These are phyloP conservation scores for Agapanthus africanus DNA, from an alignment of 106 monocot genomes.

Conservation along the genomic window DNA sequence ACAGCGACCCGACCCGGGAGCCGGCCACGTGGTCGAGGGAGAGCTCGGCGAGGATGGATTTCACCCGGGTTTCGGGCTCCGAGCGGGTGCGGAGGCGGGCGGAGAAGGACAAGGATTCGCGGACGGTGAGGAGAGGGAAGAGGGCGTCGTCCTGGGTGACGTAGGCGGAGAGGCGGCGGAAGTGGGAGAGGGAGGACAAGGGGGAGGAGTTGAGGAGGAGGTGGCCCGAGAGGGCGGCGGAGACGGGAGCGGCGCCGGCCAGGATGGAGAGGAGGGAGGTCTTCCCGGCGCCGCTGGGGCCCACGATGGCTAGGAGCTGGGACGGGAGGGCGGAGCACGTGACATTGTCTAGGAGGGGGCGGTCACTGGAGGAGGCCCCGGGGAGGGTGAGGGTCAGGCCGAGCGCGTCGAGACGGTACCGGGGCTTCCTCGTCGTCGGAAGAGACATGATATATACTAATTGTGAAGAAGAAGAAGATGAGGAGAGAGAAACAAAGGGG, in stretches of 20 bases:
- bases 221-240: constrained; percentile 17
- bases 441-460: not conserved
- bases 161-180: constrained; percentile 74
- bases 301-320: constrained; percentile 76
- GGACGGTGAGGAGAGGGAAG: constrained; percentile 78
- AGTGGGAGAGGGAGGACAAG: constrained; percentile 24
- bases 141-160: constrained; percentile 84
- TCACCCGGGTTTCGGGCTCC: constrained; percentile 24
- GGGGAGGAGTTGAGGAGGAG: constrained; percentile 52
- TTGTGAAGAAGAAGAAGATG: not conserved
- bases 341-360: constrained; percentile 34
- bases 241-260: constrained; percentile 42
- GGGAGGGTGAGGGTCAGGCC: constrained; percentile 25
- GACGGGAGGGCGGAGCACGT: constrained; percentile 63
- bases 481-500: not conserved
- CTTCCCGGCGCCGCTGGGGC: constrained; percentile 89
- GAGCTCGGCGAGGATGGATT: constrained; percentile 43
- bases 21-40: constrained; percentile 51
- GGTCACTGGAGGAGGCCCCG: no score
- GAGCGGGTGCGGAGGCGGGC: constrained; percentile 34
- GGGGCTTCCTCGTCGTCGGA: constrained; percentile 7
- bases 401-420: constrained; percentile 56
- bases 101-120: constrained; percentile 73
- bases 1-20: constrained; percentile 40
- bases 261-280: constrained; percentile 71